Percentiles rank a stretch among this genome's conserved stretches.
phyloP scores from a whole-genome alignment of 306 rosid genomes.

The Neltuma alba region DNA sequence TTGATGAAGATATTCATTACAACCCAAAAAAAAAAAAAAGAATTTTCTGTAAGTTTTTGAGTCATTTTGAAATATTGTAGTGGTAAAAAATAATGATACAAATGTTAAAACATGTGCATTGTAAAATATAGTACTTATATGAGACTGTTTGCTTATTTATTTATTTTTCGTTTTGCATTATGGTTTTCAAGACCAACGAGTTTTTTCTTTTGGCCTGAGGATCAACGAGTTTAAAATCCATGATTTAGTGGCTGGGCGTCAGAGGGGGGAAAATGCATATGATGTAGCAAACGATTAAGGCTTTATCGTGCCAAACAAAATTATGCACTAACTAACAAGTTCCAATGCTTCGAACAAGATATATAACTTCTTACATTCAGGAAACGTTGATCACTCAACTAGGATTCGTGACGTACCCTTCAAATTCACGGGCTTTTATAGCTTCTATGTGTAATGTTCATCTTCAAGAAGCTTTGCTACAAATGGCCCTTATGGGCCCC shows the following conservation, averaged over 20 bases:
- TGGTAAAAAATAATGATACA: too few species aligned
- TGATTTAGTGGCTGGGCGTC: background rate
- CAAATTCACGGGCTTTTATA: slow-evolving; percentile 36
- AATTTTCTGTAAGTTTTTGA: too few species aligned
- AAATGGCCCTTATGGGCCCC: slow-evolving; percentile 62
- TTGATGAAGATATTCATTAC: too few species aligned
- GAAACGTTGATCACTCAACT: background rate
- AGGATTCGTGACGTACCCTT: slow-evolving; percentile 35
- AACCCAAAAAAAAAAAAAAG: too few species aligned
- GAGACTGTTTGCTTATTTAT: too few species aligned
- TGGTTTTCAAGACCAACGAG: background rate
- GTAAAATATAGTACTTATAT: too few species aligned
- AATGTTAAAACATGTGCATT: too few species aligned
- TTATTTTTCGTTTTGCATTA: background rate
- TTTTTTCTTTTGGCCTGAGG: too few species aligned
- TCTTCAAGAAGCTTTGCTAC: slow-evolving; percentile 58
- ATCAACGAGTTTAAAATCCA: background rate
- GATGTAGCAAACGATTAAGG: background rate
- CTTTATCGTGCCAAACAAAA: background rate
- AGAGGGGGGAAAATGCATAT: too few species aligned
- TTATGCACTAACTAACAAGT: background rate
- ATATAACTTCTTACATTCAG: background rate
- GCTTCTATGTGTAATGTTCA: slow-evolving; percentile 42
- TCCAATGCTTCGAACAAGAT: background rate
- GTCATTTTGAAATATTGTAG: too few species aligned